Percentiles rank a stretch among this genome's conserved stretches.
Evolutionary conservation across 2,329 filamentous ascomycete genomes (phyloP).

Genomic region (Talaromyces sp.): DNA sequence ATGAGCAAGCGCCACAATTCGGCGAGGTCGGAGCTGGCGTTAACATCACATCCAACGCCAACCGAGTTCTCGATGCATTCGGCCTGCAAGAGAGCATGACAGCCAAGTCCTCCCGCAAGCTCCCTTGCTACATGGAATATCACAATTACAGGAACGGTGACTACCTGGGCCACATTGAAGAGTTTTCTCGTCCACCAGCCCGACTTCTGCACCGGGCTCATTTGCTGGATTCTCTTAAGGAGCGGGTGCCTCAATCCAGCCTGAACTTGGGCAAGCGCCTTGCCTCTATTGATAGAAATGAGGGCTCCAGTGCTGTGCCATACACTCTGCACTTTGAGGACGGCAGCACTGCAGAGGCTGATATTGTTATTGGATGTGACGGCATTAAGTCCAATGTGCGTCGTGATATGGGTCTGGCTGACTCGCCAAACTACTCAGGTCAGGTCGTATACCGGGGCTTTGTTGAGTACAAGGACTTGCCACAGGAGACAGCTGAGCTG

Average conservation of each 20-base stretch:
- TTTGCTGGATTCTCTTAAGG: slow-evolving; percentile 39
- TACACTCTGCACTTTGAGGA: slow-evolving; percentile 49
- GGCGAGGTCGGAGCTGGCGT: slow-evolving; percentile 43
- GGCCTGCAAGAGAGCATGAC: slow-evolving; percentile 35
- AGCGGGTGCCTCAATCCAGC: slow-evolving; percentile 28
- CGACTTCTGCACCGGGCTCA: slow-evolving; percentile 37
- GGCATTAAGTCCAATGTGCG: slow-evolving; percentile 55
- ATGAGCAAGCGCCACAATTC: slow-evolving; percentile 41
- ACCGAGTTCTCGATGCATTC: slow-evolving; percentile 36
- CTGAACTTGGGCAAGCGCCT: slow-evolving; percentile 33
- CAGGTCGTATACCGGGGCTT: slow-evolving; percentile 44
- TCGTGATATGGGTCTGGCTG: slow-evolving; percentile 28
- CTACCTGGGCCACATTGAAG: slow-evolving; percentile 32
- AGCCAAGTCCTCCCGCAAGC: slow-evolving; percentile 37
- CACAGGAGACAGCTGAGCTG: slow-evolving; percentile 31
- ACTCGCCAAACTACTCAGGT: slow-evolving; percentile 37
- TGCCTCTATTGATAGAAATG: slow-evolving; percentile 22
- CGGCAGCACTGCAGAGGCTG: slow-evolving; percentile 45
- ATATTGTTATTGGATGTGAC: slow-evolving; percentile 52
- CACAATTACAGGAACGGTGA: slow-evolving; percentile 16
- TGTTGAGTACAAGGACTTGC: slow-evolving; percentile 37
- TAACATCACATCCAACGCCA: slow-evolving; percentile 42
- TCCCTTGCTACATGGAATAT: slow-evolving; percentile 35
- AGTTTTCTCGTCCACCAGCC: slow-evolving; percentile 29
- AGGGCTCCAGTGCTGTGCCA: slow-evolving; percentile 19